These are phyloP conservation scores for Aeminium ludgeri DNA, from an alignment of 495 filamentous ascomycete genomes.

Conservation along the genomic window DNA sequence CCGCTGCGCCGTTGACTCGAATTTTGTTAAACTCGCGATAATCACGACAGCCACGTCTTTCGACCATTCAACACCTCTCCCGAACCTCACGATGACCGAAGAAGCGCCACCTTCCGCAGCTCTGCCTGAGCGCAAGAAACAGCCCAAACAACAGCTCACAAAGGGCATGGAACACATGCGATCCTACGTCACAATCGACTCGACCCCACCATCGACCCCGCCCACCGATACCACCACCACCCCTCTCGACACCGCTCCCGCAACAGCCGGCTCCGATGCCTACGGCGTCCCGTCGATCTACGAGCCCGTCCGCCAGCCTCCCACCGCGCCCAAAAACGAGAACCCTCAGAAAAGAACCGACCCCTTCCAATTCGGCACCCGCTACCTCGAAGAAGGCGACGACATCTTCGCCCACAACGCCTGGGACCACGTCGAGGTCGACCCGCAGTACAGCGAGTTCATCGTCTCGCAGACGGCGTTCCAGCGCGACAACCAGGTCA, in stretches of 20 bases:
- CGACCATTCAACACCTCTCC: too few relatives aligned
- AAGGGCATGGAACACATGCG: slow-evolving; percentile 31
- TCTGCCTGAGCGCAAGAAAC: slow-evolving; percentile 8
- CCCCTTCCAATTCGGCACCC: slow-evolving; percentile 90
- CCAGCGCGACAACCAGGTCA: slow-evolving; percentile 69
- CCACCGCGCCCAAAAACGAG: slow-evolving; percentile 1
- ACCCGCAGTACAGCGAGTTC: slow-evolving; percentile 66
- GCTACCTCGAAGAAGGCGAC: slow-evolving; percentile 62
- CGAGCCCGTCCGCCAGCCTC: slow-evolving; percentile 21
- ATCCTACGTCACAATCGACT: slow-evolving; percentile 21
- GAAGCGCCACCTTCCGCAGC: not conserved
- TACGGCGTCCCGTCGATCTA: slow-evolving; percentile 34
- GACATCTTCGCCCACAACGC: slow-evolving; percentile 92
- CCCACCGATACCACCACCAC: slow-evolving; percentile 4
- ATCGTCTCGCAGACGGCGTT: slow-evolving; percentile 62
- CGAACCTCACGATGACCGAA: not conserved
- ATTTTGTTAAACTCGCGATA: too few relatives aligned
- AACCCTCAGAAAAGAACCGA: slow-evolving; percentile 55
- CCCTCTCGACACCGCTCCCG: too few relatives aligned
- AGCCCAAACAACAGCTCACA: slow-evolving; percentile 21
- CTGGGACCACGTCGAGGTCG: slow-evolving; percentile 91
- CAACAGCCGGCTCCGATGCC: slow-evolving; percentile 15
- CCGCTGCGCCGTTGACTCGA: too few relatives aligned
- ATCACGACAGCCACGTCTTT: too few relatives aligned
- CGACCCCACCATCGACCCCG: slow-evolving; percentile 7